phyloP scores from a whole-genome alignment of 1,284 basidiomycete genomes.

The Ceratobasidium papillatum region DNA sequence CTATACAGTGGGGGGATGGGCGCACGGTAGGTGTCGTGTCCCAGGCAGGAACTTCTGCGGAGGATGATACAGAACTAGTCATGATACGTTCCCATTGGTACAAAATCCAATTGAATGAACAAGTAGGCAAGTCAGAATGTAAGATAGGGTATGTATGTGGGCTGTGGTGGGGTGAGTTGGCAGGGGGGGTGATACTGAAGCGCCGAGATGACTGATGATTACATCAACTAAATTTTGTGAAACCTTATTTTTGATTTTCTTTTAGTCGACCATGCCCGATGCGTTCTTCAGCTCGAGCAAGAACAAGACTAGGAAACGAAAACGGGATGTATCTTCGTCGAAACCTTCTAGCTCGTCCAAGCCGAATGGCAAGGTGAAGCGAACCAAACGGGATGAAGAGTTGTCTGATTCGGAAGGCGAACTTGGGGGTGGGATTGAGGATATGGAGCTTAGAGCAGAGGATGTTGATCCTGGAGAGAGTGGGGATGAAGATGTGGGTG shows the following conservation, averaged over 20 bases:
- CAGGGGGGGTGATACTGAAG: conserved; percentile 5
- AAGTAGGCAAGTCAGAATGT: not conserved
- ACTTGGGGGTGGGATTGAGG: conserved; percentile 62
- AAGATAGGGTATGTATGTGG: not conserved
- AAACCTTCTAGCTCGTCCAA: conserved; percentile 36
- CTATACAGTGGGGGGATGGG: conserved; percentile 1
- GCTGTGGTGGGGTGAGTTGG: conserved; percentile 13
- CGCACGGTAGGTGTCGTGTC: conserved; percentile 35
- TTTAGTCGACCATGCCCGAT: conserved; percentile 38
- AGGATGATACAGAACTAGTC: conserved; percentile 39
- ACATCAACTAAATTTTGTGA: conserved; percentile 40
- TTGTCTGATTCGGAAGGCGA: conserved; percentile 70
- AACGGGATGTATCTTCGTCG: conserved; percentile 34
- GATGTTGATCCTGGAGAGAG: conserved; percentile 67
- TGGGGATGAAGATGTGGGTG: conserved; percentile 82
- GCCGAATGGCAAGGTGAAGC: conserved; percentile 29
- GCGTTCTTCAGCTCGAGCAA: conserved; percentile 41
- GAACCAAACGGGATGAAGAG: conserved; percentile 68
- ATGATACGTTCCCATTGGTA: conserved; percentile 36
- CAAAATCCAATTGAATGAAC: not conserved
- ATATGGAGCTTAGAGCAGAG: conserved; percentile 74
- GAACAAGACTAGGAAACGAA: conserved; percentile 42
- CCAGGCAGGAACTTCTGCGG: conserved; percentile 40
- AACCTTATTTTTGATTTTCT: conserved; percentile 4
- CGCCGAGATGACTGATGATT: conserved; percentile 15